phyloP scores from a whole-genome alignment of 1,139 yeast genomes.

The Blastobotrys indianensis region DNA sequence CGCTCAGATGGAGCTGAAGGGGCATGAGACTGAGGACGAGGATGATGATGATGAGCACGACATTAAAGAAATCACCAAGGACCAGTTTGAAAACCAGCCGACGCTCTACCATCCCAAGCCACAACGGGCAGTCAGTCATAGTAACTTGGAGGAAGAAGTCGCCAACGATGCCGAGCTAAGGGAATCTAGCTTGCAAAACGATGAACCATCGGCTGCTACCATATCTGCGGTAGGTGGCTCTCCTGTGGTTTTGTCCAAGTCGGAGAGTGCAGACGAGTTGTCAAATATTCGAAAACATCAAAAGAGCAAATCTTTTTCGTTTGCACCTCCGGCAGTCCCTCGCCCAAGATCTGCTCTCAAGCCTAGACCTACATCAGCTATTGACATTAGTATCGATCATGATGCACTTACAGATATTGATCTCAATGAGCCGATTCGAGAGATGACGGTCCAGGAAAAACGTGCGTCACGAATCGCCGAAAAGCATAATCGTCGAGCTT shows the following conservation, averaged over 20 bases:
- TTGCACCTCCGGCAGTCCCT: no score
- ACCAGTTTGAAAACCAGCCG: slow-evolving; percentile 10
- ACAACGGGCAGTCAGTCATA: slow-evolving; percentile 17
- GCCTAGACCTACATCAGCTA: no score
- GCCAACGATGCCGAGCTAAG: slow-evolving; percentile 7
- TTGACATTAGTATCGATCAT: no score
- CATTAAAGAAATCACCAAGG: neutral
- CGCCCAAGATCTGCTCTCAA: no score
- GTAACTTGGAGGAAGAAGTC: slow-evolving; percentile 16
- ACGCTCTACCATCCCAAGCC: slow-evolving; percentile 25
- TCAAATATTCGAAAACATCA: no score
- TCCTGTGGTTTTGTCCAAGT: no score
- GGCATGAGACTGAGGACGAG: neutral
- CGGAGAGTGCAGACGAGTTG: no score
- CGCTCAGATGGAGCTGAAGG: neutral
- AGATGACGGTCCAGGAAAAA: no score
- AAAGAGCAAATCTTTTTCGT: no score
- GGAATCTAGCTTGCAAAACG: slow-evolving; percentile 4
- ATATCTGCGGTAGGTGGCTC: neutral
- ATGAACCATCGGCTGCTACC: neutral
- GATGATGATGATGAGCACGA: slow-evolving; percentile 1
- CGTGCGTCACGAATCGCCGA: neutral
- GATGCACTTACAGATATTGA: no score
- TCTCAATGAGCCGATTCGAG: no score
- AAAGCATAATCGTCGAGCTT: slow-evolving; percentile 7